Evolutionary conservation across 2,329 filamentous ascomycete genomes (phyloP).

Genomic region (Cercospora brassicicola): DNA sequence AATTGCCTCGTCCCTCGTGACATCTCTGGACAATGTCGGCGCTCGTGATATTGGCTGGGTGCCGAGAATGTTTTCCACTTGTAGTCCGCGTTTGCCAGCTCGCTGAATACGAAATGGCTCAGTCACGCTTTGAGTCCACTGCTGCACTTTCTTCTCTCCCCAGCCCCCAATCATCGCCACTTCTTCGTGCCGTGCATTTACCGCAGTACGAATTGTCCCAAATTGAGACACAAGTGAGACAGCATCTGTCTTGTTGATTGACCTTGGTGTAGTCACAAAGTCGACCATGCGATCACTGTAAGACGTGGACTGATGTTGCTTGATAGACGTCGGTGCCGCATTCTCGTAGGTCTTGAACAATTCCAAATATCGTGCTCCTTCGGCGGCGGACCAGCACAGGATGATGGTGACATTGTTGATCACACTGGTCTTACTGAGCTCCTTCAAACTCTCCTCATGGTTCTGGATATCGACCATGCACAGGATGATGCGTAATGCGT

Average conservation of each 20-base stretch:
- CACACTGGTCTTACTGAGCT: slow-evolving; percentile 86
- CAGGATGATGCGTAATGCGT: slow-evolving; percentile 80
- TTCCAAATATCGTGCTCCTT: slow-evolving; percentile 91
- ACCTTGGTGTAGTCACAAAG: slow-evolving; percentile 85
- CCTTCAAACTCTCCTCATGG: slow-evolving; percentile 84
- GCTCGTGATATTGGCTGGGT: slow-evolving; percentile 30
- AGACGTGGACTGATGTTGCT: slow-evolving; percentile 76
- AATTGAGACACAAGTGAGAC: slow-evolving; percentile 88
- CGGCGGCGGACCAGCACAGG: slow-evolving; percentile 89
- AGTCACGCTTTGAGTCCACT: slow-evolving; percentile 77
- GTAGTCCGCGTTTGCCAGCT: slow-evolving; percentile 58
- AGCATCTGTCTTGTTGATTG: slow-evolving; percentile 92
- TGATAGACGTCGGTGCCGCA: slow-evolving; percentile 77
- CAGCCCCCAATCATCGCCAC: slow-evolving; percentile 82
- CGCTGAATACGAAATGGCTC: slow-evolving; percentile 80
- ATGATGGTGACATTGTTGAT: slow-evolving; percentile 92
- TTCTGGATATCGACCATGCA: slow-evolving; percentile 94
- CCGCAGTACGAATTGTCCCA: slow-evolving; percentile 79
- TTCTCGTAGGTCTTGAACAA: slow-evolving; percentile 94
- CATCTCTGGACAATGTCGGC: slow-evolving; percentile 32
- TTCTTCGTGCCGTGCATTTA: slow-evolving; percentile 86
- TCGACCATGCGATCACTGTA: slow-evolving; percentile 88
- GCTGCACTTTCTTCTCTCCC: slow-evolving; percentile 91
- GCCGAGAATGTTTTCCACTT: slow-evolving; percentile 37
- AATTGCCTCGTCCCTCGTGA: slow-evolving; percentile 28